These are phyloP conservation scores for Pezicula neosporulosa DNA, from an alignment of 2,329 filamentous ascomycete genomes.

Conservation along the genomic window DNA sequence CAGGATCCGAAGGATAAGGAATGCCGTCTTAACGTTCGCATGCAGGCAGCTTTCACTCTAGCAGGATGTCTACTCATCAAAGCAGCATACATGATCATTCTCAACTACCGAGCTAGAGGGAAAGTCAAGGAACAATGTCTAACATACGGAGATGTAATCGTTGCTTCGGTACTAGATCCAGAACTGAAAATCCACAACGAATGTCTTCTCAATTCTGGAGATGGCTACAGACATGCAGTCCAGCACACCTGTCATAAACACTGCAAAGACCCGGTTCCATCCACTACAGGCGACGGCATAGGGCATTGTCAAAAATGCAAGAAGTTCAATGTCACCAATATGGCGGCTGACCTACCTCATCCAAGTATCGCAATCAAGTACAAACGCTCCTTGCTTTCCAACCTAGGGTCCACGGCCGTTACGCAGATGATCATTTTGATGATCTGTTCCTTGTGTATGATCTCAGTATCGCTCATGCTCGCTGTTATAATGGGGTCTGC, in stretches of 20 bases:
- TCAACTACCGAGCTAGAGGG: conserved; percentile 10
- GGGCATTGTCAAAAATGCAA: conserved; percentile 20
- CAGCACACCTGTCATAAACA: conserved; percentile 18
- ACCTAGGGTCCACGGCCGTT: conserved; percentile 14
- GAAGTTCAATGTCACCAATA: conserved; percentile 17
- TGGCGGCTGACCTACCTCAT: conserved; percentile 17
- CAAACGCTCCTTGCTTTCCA: conserved; percentile 16
- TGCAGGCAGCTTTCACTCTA: conserved; percentile 18
- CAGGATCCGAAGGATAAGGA: conserved; percentile 4
- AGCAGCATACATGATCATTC: conserved; percentile 17
- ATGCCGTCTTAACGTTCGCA: conserved; percentile 16
- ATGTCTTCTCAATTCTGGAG: conserved; percentile 18
- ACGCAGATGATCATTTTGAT: conserved; percentile 17
- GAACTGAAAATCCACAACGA: conserved; percentile 19
- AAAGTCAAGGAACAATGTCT: conserved; percentile 12
- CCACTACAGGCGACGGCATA: conserved; percentile 12
- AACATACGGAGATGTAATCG: conserved; percentile 18
- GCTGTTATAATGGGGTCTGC: conserved; percentile 3
- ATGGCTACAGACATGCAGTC: conserved; percentile 14
- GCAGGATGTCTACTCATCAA: conserved; percentile 17
- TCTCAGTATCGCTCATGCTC: conserved; percentile 10
- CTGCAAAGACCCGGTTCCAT: conserved; percentile 15
- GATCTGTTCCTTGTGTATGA: conserved; percentile 12
- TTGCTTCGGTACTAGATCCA: conserved; percentile 17
- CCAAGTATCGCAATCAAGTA: conserved; percentile 21